Evolutionary conservation across 805 yeast genomes (phyloP), one percentile per base, ranked within the genome.

Genomic region (Kodamaea nitidulidarum): DNA sequence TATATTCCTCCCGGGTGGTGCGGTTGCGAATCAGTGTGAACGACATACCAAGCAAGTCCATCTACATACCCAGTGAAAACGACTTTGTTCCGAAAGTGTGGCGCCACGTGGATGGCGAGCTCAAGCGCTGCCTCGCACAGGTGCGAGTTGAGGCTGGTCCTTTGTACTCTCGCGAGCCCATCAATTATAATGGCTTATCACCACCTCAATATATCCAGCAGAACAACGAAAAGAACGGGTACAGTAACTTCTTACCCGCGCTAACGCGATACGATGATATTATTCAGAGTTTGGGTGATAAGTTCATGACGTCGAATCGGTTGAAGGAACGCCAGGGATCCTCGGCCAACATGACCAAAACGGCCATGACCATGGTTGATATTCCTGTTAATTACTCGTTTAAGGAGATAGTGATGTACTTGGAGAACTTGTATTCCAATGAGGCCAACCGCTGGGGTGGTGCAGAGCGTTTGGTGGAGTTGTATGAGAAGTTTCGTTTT

Each of bases 401-500:
- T 40, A 52, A 71, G 21, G 78, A 72, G 44, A 58, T 68, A 7
- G 42, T 73, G 5, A 54, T 69, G 2, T 54, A 65, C 29, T 49
- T 75, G 25, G 57, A 51, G 9, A 17, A 17, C 14, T 9, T 29
- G 16, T 37, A 39, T 26, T 15, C 21, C 17, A 6, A 16, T n/a
- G 35, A 14, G 26, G 39, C 29, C 27, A 18, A 30, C 22, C 8
- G 32, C 14, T 38, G 20, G 30, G 33, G 26, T 20, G 36, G 36
- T 1, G 10, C 15, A 29, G 40, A 37, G 3, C 31, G 47, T 16
- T 46, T 64, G 28, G 62, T 79, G 3, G 65, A 63, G 3, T 56
- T 76, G 10, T 88, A 87, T 61, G 96, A 88, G 48, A 63, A 66
- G 36, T 67, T 82, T 26, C 66, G 87, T 43, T 88, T 79, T 57